Evolutionary conservation across 2,329 filamentous ascomycete genomes (phyloP), one percentile per base, ranked within the genome.

Genomic region (Cytospora piceae): DNA sequence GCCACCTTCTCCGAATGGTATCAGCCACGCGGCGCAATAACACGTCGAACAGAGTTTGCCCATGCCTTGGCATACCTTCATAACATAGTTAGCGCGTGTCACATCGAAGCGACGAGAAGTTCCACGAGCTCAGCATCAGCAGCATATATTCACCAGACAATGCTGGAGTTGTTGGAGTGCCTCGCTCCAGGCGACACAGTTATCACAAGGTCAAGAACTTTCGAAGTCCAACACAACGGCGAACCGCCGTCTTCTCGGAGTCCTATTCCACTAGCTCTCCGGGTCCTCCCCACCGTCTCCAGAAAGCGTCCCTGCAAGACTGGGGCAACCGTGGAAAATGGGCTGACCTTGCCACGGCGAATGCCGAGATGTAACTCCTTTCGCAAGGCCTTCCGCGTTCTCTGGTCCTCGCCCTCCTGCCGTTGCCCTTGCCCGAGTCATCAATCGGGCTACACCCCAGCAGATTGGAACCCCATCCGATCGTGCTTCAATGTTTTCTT

Each of bases 391-490:
- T 14, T 15, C 34, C 34, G 14, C 12, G 34, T 29, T 5, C 27
- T 3, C 27, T 29, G 27, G 27, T 29, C 27, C 34, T 2, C 14
- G 11, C 12, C 34, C 12, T 37, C 27, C 53, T 31, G 46, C 56
- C 32, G n/a, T 20, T 27, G 22, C 52, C 24, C 4, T 29, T 49
- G 14, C 32, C 60, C 60, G 15, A 49, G 52, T 60, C 58, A 27
- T 34, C 46, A 5, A 12, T n/a, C 39, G 27, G 15, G 29, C 24
- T 37, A 31, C 39, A 8, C 29, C 32, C 60, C 61, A 63, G 61
- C 61, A 63, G 53, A 63, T 57, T 63, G 61, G 56, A 51, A 34
- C 53, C 34, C 60, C 60, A 63, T 63, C 22, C 24, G 27, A 57
- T 57, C 53, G 37, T 39, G 37, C 37, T 39, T 39, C 37, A 2